These are phyloP conservation scores for Hypoxylon lenormandii DNA, from an alignment of 495 filamentous ascomycete genomes.

Conservation along the genomic window DNA sequence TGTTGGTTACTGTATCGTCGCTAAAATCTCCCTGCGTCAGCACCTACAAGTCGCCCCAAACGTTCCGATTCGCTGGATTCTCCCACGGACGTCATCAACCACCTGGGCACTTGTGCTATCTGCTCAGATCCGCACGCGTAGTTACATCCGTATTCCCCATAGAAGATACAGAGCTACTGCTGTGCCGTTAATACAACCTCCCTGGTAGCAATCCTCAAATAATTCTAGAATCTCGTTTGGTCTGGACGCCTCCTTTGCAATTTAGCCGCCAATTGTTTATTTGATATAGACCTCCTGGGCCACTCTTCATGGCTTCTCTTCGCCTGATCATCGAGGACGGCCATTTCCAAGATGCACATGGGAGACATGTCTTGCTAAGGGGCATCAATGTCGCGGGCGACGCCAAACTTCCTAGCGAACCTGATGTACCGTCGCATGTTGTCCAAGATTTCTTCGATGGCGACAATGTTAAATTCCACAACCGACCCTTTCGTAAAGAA, in stretches of 20 bases:
- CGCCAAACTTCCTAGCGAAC: conserved; percentile 75
- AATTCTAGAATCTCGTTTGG: conserved; percentile 10
- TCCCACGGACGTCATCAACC: conserved; percentile 37
- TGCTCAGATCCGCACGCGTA: conserved; percentile 13
- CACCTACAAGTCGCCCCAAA: conserved; percentile 3
- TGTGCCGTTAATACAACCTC: not conserved
- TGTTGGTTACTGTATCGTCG: no score
- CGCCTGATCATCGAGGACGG: conserved; percentile 82
- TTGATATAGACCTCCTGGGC: conserved; percentile 1
- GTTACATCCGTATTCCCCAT: conserved; percentile 21
- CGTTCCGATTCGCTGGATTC: conserved; percentile 19
- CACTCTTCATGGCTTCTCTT: conserved; percentile 59
- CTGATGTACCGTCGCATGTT: conserved; percentile 83
- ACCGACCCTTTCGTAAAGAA: conserved; percentile 81
- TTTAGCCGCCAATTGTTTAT: not conserved
- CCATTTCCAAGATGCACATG: conserved; percentile 74
- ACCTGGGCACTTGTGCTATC: conserved; percentile 13
- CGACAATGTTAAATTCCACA: conserved; percentile 89
- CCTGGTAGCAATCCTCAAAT: conserved; percentile 13
- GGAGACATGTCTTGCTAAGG: conserved; percentile 68
- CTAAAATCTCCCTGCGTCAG: not conserved
- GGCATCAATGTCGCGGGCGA: conserved; percentile 76
- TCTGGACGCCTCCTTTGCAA: conserved; percentile 4
- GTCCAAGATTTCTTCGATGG: conserved; percentile 87
- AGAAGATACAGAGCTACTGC: conserved; percentile 13